Conservation (phyloP, 2,329 filamentous ascomycete species). For the Apiospora rasikravindrae region DNA sequence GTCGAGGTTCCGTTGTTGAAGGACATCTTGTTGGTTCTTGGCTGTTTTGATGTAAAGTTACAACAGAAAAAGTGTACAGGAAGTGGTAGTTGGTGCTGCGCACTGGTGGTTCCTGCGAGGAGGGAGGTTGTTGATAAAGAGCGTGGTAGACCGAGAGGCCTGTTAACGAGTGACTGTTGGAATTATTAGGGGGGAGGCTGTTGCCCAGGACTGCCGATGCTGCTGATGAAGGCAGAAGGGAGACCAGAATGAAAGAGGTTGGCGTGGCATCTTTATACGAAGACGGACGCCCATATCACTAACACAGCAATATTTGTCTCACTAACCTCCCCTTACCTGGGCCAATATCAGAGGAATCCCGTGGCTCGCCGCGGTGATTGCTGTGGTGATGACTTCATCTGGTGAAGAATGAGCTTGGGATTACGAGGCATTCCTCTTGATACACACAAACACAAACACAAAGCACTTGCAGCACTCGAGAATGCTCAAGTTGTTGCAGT, state of each 20-base stretch:
- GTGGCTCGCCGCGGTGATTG: conserved; percentile 7
- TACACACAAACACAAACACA: not conserved
- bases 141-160: conserved; percentile 2
- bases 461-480: not conserved
- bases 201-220: conserved; percentile 20
- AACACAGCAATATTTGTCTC: conserved; percentile 22
- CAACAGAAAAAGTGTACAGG: not conserved
- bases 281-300: conserved; percentile 27
- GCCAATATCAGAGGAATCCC: not conserved
- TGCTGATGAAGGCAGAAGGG: conserved; percentile 26
- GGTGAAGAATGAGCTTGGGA: conserved; percentile 34
- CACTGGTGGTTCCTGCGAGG: not conserved
- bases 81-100: conserved; percentile 7
- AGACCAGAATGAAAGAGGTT: conserved; percentile 20
- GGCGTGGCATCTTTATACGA: conserved; percentile 36
- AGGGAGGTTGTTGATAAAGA: conserved; percentile 17
- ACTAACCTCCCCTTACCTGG: not conserved
- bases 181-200: conserved; percentile 26
- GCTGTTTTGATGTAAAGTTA: not conserved
- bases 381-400: conserved; percentile 8
- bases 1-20: conserved; percentile 30
- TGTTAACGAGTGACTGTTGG: conserved; percentile 25
- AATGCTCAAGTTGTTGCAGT: not conserved
- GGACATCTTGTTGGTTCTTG: conserved; percentile 29
- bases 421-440: conserved; percentile 37